Evolutionary conservation across 305 asterid genomes (phyloP), one percentile per base, ranked within the genome.

Genomic region (Fraxinus platypoda): DNA sequence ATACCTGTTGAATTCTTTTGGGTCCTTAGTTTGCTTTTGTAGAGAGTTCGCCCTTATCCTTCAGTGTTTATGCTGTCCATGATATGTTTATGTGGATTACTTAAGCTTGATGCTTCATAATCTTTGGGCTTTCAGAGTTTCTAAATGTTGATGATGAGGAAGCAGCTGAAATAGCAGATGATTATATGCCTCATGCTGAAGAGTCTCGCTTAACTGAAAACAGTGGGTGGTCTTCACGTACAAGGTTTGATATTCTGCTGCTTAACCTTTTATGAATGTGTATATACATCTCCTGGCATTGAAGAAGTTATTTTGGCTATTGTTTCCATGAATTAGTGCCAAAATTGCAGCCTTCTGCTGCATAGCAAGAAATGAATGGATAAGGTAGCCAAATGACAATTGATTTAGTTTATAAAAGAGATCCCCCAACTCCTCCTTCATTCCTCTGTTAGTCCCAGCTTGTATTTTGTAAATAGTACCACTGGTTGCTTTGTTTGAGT

Each of bases 211-310:
- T 90, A 75, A 84, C 91, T 26, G 98, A 93, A 80, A 96, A 92
- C 89, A 94, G 92, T n/a, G 98, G 99, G 76, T 96, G 99, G 98
- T 96, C 99, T 81, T 93, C 99, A 33, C 98, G 98, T 80, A 96
- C 99, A 23, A 94, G 98, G 99, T 96, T 85, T 81, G 34, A 68
- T 8, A 38, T 46, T 26, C 70, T 31, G 26, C 33, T 25, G 0
- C 21, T 59, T 15, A 30, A 4, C 28, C 30, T 13, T 30, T 70
- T 13, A 30, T 30, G 2, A 30, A 70, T 70, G 8, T 13, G 15
- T 9, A 28, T 66, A 66, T 21, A 13, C 74, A 11, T 66, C n/a
- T 66, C 19, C 5, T 62, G 17, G 26, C 19, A 28, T 66, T 66
- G 15, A 66, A 25, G n/a, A 66, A 9, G 30, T 66, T 13, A 0